Evolutionary conservation across 2,329 filamentous ascomycete species (phyloP), one percentile per base, ranked within the genome.

Genomic region (Colletotrichum acutatum): DNA sequence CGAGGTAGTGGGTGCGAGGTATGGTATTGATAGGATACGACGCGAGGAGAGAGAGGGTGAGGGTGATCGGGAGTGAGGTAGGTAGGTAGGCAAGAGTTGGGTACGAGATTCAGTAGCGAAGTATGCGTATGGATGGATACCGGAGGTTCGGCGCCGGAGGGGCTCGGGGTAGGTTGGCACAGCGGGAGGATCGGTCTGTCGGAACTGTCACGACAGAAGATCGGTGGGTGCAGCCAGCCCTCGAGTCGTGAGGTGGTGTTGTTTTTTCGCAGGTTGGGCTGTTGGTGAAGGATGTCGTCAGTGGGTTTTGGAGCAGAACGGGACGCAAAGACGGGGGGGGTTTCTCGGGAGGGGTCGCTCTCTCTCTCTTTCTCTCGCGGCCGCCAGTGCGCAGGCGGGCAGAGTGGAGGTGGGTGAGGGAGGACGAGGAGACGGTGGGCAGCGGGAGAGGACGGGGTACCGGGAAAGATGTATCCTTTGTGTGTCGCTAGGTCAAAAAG

Each of bases 241-340:
- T 72, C 56, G 66, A 72, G 66, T 49, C 42, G 42, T 49, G 61
- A 61, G 68, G 66, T 65, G 66, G 70, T 72, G 66, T 57, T 72
- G 70, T 70, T 72, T 70, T 65, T 70, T 70, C 61, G 61, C 46
- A 62, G 66, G 49, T 65, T 64, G 60, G 70, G 59, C 54, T 52
- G 69, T 64, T 72, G 69, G 69, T 60, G 64, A 70, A 70, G 70
- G 66, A 72, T 72, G 66, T 72, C 70, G 70, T 72, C 70, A 72
- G 70, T 72, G 70, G 66, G 53, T 69, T 72, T 64, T 69, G 66
- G 70, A 65, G 58, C 42, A 72, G 66, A 54, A 72, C 66, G 58
- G 66, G 60, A 72, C 66, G 58, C 58, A 59, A 52, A 66, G 16
- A 64, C 66, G 34, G 58, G 65, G 62, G 28, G 49, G 32, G 49